Evolutionary conservation across 805 yeast species (phyloP), one percentile per base, ranked within the genome.

Genomic region (Ogataea sp.): DNA sequence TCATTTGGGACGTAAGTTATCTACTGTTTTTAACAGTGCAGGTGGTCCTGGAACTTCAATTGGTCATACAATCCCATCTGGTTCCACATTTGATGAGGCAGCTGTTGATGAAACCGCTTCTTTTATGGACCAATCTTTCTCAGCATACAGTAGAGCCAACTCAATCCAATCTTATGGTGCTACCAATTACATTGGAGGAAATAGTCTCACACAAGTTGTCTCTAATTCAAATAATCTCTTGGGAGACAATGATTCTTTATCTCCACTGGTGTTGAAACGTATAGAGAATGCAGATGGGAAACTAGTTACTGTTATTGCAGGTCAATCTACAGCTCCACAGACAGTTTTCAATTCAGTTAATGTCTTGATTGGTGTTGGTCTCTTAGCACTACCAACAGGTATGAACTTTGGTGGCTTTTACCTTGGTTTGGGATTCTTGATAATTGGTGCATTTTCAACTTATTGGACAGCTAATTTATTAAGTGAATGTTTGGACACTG

Each of bases 301-400:
- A 41, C 64, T 79, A 4, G 71, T 82, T 32, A 80, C 89, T 2
- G 77, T 83, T 43, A 63, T 82, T 37, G 83, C 82, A 2, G 95
- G 95, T 31, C 87, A 83, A 56, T 83, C 95, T 3, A 80, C 86
- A 0, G 81, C 78, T 10, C 80, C 82, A 2, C 86, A 80, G 52
- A 80, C 87, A 0, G 62, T 78, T 15, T 77, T 80, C 62, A 80
- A 80, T 53, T 71, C 82, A 13, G 72, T 80, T 39, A 80, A 80
- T 52, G 76, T 76, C 9, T 64, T 80, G 37, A 75, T 80, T 39
- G 87, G 87, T 14, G 78, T 80, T 38, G 87, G 86, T 1, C 62
- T 80, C 41, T 64, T 80, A 41, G 80, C 85, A 6, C 60, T 80
- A 28, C 83, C 87, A 0, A 73, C 78, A 30, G 87, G 83, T 1